A percentile compares a stretch with the other conserved stretches of the same genome.
These are phyloP conservation scores for Pseudofabraea citricarpa DNA, from an alignment of 2,329 filamentous ascomycete species.

Conservation along the genomic window DNA sequence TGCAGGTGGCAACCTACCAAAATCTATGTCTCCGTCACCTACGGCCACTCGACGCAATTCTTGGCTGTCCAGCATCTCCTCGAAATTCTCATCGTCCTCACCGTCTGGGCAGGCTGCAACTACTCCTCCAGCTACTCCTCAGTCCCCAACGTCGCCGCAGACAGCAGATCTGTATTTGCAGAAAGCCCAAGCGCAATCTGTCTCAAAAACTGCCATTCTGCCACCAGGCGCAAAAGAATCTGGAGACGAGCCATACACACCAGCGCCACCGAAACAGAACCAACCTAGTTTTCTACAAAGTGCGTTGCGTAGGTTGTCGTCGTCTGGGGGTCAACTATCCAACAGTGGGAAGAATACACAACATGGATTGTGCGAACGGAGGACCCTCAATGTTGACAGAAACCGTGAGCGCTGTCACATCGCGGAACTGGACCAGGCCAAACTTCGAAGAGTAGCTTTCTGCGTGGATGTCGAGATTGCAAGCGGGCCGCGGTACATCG, in stretches of 20 bases:
- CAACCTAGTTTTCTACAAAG: conserved; percentile 73
- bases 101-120: conserved; percentile 22
- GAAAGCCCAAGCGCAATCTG: conserved; percentile 39
- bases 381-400: conserved; percentile 78
- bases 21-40: conserved; percentile 16
- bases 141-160: conserved; percentile 23
- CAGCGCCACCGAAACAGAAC: conserved; percentile 65
- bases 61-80: conserved; percentile 91
- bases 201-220: conserved; percentile 54
- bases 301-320: conserved; percentile 78
- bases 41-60: conserved; percentile 54
- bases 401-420: conserved; percentile 76
- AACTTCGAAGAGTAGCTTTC: conserved; percentile 84
- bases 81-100: conserved; percentile 73
- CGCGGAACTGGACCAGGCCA: conserved; percentile 72
- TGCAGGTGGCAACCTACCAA: conserved; percentile 11
- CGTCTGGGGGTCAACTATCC: conserved; percentile 46
- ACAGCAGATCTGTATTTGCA: conserved; percentile 25
- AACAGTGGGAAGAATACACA: conserved; percentile 39
- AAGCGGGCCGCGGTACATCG: conserved; percentile 72
- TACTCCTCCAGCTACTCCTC: conserved; percentile 12
- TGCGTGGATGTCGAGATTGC: conserved; percentile 98
- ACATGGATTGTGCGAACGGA: conserved; percentile 73
- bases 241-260: conserved; percentile 65
- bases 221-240: conserved; percentile 49